Percentiles rank a stretch among this genome's conserved stretches.
phyloP scores from a whole-genome alignment of 768 basidiomycete genomes.

The Mycena leptocephala region DNA sequence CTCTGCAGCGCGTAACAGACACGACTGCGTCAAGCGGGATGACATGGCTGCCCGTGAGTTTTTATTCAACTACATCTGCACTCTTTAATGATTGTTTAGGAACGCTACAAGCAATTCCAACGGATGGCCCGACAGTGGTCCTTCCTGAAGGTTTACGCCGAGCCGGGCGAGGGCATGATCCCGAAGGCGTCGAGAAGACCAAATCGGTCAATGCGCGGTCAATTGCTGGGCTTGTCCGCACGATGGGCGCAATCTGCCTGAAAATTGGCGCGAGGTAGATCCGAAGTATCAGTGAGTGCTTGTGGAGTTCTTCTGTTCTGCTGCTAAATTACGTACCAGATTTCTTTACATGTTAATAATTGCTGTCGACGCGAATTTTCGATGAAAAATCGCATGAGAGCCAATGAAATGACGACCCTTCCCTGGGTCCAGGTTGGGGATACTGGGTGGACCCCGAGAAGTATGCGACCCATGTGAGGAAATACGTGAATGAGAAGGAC shows the following conservation, averaged over 20 bases:
- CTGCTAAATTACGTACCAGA: too few species aligned
- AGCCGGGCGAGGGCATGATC: slow-evolving; percentile 6
- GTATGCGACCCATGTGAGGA: slow-evolving; percentile 28
- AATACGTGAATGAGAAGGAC: too few species aligned
- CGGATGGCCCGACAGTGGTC: neutral
- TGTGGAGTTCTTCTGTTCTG: too few species aligned
- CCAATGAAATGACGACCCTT: slow-evolving; percentile 28
- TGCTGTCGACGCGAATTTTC: too few species aligned
- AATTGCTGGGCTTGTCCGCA: too few species aligned
- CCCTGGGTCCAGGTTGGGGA: slow-evolving; percentile 25
- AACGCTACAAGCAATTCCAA: slow-evolving; percentile 10
- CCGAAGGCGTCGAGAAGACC: slow-evolving; percentile 1
- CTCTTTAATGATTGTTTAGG: neutral
- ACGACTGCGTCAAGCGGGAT: neutral
- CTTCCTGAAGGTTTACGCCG: neutral
- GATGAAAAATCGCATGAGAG: slow-evolving; percentile 29
- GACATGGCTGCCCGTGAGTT: neutral
- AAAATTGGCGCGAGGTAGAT: slow-evolving; percentile 18
- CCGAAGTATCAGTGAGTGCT: neutral
- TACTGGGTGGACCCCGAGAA: too few species aligned
- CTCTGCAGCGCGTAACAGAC: slow-evolving; percentile 5
- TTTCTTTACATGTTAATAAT: slow-evolving; percentile 24
- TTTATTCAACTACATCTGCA: neutral
- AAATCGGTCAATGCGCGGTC: slow-evolving; percentile 25
- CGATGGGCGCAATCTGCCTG: slow-evolving; percentile 34